Evolutionary conservation across 169 alveolate species (phyloP).

Genomic region (Babesia sp.): DNA sequence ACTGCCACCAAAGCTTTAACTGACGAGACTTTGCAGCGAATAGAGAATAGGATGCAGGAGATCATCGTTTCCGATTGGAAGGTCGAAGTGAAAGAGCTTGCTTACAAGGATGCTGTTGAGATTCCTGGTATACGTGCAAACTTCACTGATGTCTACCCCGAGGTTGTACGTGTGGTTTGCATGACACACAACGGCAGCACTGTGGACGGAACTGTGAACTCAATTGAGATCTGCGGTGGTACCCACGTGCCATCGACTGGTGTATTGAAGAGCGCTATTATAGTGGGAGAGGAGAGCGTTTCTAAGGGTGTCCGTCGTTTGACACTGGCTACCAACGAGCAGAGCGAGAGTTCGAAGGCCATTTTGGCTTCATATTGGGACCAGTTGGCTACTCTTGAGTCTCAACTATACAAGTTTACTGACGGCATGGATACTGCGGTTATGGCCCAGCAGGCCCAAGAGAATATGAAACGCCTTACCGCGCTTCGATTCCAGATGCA

Average conservation of each 20-base stretch:
- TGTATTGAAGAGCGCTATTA: conserved; percentile 71
- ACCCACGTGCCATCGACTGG: conserved; percentile 86
- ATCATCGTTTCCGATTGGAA: conserved; percentile 71
- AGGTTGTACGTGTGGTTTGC: conserved; percentile 88
- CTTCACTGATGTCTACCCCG: conserved; percentile 91
- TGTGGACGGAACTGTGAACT: conserved; percentile 68
- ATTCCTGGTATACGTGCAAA: conserved; percentile 82
- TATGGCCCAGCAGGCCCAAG: conserved; percentile 62
- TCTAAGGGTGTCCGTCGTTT: conserved; percentile 88
- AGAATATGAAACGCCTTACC: conserved; percentile 50
- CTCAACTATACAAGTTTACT: conserved; percentile 63
- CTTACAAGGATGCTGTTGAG: conserved; percentile 71
- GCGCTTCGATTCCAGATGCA: conserved; percentile 53
- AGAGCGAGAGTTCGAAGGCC: conserved; percentile 69
- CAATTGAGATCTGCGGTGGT: conserved; percentile 91
- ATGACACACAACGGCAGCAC: conserved; percentile 78
- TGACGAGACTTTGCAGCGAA: conserved; percentile 67
- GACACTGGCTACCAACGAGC: conserved; percentile 83
- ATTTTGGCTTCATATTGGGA: conserved; percentile 37
- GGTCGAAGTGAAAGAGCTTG: conserved; percentile 69
- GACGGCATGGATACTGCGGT: conserved; percentile 65
- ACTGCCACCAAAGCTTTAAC: conserved; percentile 71
- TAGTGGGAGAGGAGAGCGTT: conserved; percentile 87
- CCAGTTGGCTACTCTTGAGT: conserved; percentile 63
- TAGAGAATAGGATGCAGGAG: conserved; percentile 68